A percentile compares a stretch with the other conserved stretches of the same genome.
These are phyloP conservation scores for Collybia sp. DNA, from an alignment of 768 basidiomycete genomes.

Conservation along the genomic window DNA sequence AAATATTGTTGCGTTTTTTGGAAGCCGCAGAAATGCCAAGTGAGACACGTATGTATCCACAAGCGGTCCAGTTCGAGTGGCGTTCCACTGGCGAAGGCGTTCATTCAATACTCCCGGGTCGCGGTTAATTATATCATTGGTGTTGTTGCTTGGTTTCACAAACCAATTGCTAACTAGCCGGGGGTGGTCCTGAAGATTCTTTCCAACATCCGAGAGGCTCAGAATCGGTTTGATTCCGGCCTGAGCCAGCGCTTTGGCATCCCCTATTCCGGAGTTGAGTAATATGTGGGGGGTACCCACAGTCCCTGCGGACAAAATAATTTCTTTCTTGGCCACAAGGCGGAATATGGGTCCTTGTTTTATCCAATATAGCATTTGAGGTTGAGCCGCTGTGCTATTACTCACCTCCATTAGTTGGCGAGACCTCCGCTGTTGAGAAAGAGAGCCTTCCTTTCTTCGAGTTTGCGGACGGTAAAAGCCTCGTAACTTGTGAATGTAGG, in stretches of 20 bases:
- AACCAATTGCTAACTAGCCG: slow-evolving; percentile 14
- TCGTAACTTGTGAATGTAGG: slow-evolving; percentile 17
- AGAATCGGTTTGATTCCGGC: slow-evolving; percentile 11
- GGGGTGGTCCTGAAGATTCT: slow-evolving; percentile 21
- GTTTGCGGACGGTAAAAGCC: slow-evolving; percentile 3
- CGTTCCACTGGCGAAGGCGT: slow-evolving; percentile 9
- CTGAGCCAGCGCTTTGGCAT: slow-evolving; percentile 8
- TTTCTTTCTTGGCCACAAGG: slow-evolving; percentile 42
- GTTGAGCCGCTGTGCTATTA: not conserved
- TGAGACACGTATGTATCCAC: slow-evolving; percentile 12
- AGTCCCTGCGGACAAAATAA: slow-evolving; percentile 40
- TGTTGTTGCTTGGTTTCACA: slow-evolving; percentile 12
- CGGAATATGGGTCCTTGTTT: slow-evolving; percentile 1
- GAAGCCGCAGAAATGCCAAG: slow-evolving; percentile 22
- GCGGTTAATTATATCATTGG: slow-evolving; percentile 12
- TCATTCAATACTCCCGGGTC: slow-evolving; percentile 7
- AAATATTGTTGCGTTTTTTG: slow-evolving; percentile 21
- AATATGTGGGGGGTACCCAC: slow-evolving; percentile 30
- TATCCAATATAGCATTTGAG: not conserved
- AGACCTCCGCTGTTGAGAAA: slow-evolving; percentile 15
- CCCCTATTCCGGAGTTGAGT: slow-evolving; percentile 24
- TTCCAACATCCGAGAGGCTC: slow-evolving; percentile 20
- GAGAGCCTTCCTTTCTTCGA: not conserved
- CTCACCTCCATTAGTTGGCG: slow-evolving; percentile 10
- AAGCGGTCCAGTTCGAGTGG: slow-evolving; percentile 15